These are phyloP conservation scores for Alternaria arbusti DNA, from an alignment of 2,329 filamentous ascomycete genomes.

Conservation along the genomic window DNA sequence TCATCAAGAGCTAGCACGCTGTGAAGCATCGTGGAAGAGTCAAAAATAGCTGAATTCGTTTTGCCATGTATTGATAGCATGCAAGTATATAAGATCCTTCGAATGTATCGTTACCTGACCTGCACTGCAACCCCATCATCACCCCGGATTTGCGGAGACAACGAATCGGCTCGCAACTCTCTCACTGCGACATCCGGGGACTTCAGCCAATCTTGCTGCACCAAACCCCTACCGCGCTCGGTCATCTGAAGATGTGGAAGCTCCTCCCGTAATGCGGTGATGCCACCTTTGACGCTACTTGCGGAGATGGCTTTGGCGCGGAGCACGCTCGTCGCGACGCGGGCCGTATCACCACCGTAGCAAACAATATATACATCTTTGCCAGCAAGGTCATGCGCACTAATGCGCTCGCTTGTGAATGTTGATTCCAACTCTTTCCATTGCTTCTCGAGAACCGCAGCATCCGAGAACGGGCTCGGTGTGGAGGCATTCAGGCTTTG, in stretches of 20 bases:
- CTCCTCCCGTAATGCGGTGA: slow-evolving; percentile 13
- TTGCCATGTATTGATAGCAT: background rate
- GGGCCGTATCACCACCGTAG: slow-evolving; percentile 26
- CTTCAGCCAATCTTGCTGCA: slow-evolving; percentile 12
- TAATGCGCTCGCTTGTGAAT: slow-evolving; percentile 23
- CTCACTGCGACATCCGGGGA: background rate
- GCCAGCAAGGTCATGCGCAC: slow-evolving; percentile 22
- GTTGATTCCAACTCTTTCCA: slow-evolving; percentile 27
- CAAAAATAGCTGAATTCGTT: background rate
- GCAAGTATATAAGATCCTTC: background rate
- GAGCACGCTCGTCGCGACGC: slow-evolving; percentile 28
- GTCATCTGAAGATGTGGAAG: slow-evolving; percentile 19
- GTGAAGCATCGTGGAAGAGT: background rate
- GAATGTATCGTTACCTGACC: background rate
- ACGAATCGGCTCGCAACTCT: slow-evolving; percentile 6
- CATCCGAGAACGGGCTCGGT: slow-evolving; percentile 22
- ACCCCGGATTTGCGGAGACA: slow-evolving; percentile 4
- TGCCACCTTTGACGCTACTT: slow-evolving; percentile 25
- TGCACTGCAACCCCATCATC: background rate
- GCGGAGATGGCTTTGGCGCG: slow-evolving; percentile 22
- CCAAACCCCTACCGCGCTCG: slow-evolving; percentile 1
- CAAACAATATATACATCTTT: slow-evolving; percentile 27
- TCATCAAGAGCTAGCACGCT: background rate
- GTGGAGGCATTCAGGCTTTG: slow-evolving; percentile 18
- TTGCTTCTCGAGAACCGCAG: slow-evolving; percentile 21